These are phyloP conservation scores for Acanthamoeba castellanii DNA, from an alignment of 208 protist species.

Conservation along the genomic window DNA sequence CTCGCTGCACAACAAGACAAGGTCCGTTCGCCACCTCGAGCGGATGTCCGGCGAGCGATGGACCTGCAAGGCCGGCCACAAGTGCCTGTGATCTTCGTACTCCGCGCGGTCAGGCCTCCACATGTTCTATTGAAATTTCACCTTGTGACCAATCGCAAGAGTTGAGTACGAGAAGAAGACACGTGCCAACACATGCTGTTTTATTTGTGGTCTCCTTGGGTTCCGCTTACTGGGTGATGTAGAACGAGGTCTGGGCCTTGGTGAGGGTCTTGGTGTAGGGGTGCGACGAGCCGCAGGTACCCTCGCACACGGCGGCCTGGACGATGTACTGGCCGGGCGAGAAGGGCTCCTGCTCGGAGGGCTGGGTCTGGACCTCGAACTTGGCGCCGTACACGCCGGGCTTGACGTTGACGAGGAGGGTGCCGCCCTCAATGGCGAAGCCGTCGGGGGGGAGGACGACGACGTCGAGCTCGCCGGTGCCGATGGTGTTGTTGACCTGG, in stretches of 20 bases:
- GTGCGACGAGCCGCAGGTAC: conserved; percentile 80
- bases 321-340: conserved; percentile 78
- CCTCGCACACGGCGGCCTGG: conserved; percentile 79
- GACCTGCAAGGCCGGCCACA: neutral
- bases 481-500: conserved; percentile 76
- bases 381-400: conserved; percentile 73
- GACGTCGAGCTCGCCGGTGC: conserved; percentile 81
- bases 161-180: too few species aligned
- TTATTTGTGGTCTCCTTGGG: neutral
- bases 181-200: too few species aligned
- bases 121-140: too few species aligned
- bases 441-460: conserved; percentile 65
- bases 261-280: conserved; percentile 75
- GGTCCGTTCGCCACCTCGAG: conserved; percentile 6
- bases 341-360: conserved; percentile 76
- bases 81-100: neutral
- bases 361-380: conserved; percentile 75
- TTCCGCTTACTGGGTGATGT: conserved; percentile 68
- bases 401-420: conserved; percentile 63
- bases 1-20: neutral
- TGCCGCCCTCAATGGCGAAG: conserved; percentile 63
- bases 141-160: too few species aligned
- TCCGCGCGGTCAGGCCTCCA: too few species aligned
- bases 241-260: conserved; percentile 67
- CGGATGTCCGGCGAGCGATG: neutral